Conservation (phyloP, 1,284 basidiomycete species). For the Cystobasidiaceae sp. region DNA sequence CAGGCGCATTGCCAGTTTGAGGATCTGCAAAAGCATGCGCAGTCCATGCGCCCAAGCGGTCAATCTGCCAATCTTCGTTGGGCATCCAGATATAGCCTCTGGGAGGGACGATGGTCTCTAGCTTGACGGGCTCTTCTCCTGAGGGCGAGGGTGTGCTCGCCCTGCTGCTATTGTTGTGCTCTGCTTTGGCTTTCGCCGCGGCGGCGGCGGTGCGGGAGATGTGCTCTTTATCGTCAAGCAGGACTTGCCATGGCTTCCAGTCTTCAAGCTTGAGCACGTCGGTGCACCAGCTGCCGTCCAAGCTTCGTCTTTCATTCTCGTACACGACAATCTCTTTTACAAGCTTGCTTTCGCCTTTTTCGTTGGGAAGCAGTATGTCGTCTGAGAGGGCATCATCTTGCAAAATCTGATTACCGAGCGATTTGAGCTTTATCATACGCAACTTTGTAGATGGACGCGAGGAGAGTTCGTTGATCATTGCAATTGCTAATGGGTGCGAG, state of each 20-base stretch:
- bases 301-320: slow-evolving; percentile 20
- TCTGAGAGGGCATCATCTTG: slow-evolving; percentile 22
- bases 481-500: slow-evolving; percentile 34
- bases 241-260: slow-evolving; percentile 22
- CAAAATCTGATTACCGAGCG: not conserved
- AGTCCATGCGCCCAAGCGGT: slow-evolving; percentile 11
- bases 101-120: slow-evolving; percentile 23
- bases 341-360: slow-evolving; percentile 7
- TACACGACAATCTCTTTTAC: slow-evolving; percentile 22
- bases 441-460: not conserved
- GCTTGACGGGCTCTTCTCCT: not conserved
- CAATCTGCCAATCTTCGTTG: slow-evolving; percentile 24
- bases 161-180: no score
- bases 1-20: not conserved
- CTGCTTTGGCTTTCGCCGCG: no score
- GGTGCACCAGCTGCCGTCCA: slow-evolving; percentile 26
- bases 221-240: slow-evolving; percentile 7
- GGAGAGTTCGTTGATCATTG: slow-evolving; percentile 22
- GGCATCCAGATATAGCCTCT: slow-evolving; percentile 15
- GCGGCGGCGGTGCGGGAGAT: not conserved
- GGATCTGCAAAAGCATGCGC: not conserved
- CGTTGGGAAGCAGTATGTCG: slow-evolving; percentile 3
- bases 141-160: not conserved
- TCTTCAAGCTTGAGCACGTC: not conserved
- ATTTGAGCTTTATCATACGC: not conserved